Evolutionary conservation across 495 filamentous ascomycete genomes (phyloP).

Genomic region (Hypoxylon intermedium): DNA sequence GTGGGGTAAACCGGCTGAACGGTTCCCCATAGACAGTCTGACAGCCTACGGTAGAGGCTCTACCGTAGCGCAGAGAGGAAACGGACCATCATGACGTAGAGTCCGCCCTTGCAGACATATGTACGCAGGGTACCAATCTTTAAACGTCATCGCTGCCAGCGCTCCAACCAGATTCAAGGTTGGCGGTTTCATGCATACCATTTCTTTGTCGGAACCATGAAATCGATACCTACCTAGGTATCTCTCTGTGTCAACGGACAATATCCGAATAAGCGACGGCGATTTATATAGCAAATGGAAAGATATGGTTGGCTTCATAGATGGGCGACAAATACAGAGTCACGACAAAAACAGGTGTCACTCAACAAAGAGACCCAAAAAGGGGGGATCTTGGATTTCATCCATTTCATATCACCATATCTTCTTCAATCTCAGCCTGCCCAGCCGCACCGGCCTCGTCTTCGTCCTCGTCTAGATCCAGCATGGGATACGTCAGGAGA

Average conservation of each 20-base stretch:
- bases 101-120: neutral
- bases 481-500: slow-evolving; percentile 86
- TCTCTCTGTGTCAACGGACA: too few species aligned
- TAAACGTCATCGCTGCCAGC: slow-evolving; percentile 18
- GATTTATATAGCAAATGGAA: too few species aligned
- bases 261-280: too few species aligned
- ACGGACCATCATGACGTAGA: slow-evolving; percentile 12
- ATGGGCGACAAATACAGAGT: too few species aligned
- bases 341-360: neutral
- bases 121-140: slow-evolving; percentile 13
- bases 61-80: neutral
- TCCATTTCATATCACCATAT: slow-evolving; percentile 48
- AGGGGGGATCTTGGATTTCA: neutral
- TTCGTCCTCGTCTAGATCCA: slow-evolving; percentile 72
- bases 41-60: too few species aligned
- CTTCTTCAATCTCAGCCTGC: slow-evolving; percentile 31
- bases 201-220: too few species aligned
- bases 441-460: slow-evolving; percentile 49
- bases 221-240: too few species aligned
- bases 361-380: neutral
- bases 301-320: too few species aligned
- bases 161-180: neutral
- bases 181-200: too few species aligned
- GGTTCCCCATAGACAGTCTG: too few species aligned
- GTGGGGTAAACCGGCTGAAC: neutral